Evolutionary conservation across 306 rosid genomes (phyloP).

Genomic region (Vicia villosa): DNA sequence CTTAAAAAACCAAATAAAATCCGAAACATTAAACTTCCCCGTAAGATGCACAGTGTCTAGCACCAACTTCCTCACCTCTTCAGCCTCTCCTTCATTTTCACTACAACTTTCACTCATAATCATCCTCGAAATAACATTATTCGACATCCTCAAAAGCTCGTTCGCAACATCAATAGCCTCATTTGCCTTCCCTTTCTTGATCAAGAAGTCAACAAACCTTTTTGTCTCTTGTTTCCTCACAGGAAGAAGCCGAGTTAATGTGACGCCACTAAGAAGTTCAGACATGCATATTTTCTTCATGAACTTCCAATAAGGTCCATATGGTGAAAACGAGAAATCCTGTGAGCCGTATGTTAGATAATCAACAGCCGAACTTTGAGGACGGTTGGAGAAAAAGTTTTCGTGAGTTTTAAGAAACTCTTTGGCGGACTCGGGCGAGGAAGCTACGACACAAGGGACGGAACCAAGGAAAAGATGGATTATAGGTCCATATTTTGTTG

Average conservation of each 20-base stretch:
- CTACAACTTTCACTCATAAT: slow-evolving; percentile 47
- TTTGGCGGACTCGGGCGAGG: slow-evolving; percentile 58
- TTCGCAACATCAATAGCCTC: slow-evolving; percentile 48
- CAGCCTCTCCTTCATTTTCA: slow-evolving; percentile 48
- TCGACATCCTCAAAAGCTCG: slow-evolving; percentile 48
- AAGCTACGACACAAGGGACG: slow-evolving; percentile 55
- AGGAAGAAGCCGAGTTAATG: slow-evolving; percentile 45
- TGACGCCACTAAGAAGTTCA: slow-evolving; percentile 65
- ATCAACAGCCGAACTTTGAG: slow-evolving; percentile 47
- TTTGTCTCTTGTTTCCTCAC: slow-evolving; percentile 55
- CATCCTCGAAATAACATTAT: slow-evolving; percentile 54
- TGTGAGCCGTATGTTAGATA: slow-evolving; percentile 58
- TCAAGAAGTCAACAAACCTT: slow-evolving; percentile 34
- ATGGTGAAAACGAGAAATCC: slow-evolving; percentile 60
- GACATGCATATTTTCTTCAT: slow-evolving; percentile 70
- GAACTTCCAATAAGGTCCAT: slow-evolving; percentile 78
- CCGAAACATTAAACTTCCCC: slow-evolving; percentile 51
- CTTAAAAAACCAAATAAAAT: slow-evolving; percentile 58
- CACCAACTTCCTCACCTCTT: slow-evolving; percentile 49
- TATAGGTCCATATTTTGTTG: slow-evolving; percentile 59
- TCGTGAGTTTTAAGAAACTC: slow-evolving; percentile 70
- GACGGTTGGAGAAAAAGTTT: slow-evolving; percentile 54
- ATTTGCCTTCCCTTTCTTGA: slow-evolving; percentile 29
- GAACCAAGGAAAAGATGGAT: slow-evolving; percentile 63
- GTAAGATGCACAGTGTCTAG: slow-evolving; percentile 44